Base-by-base conservation (phyloP, 73 alveolate species). In the Tetrahymena borealis region DNA sequence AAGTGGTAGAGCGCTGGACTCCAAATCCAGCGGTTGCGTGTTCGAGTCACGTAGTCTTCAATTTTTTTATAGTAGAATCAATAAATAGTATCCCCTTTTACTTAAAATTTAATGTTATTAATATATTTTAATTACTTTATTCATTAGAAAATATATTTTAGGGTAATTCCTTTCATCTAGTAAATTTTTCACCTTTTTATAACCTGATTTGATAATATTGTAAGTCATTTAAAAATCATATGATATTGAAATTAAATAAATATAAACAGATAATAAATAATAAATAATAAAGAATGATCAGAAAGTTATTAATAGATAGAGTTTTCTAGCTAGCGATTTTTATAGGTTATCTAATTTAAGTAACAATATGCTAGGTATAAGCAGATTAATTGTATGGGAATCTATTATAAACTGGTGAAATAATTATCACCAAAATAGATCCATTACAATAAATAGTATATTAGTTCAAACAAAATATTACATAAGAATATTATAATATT, bases 21-120 rank as follows among this genome's bases (percentile, higher is more conserved):
- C 94, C 96, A 93, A 91, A 91, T 93, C 96, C 94, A 91, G 40
- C 90, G 96, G 94, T 91, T 91, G 96, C 94, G 96, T 79, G 94
- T 93, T 93, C 96, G 79, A 93, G 85, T 93, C 94, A 79, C 96
- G 94, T 93, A 93, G 94, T 93, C 96, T 93, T 91, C 96, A 93
- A 33, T 35, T 91, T 93, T 93, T 91, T 93, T 60, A 9, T 0
- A 1, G 12, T 40, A 3, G 1, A 40, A 41, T 18, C 16, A 41
- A 41, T 18, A 20, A 41, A 41, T 41, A n/a, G n/a, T n/a, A n/a
- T n/a, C n/a, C n/a, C n/a, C n/a, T n/a, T n/a, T n/a, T n/a, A n/a
- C n/a, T n/a, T n/a, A n/a, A n/a, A n/a, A n/a, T n/a, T n/a, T n/a
- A n/a, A n/a, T n/a, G n/a, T n/a, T n/a, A n/a, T n/a, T n/a, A n/a